A percentile compares a stretch with the other conserved stretches of the same genome.
These are phyloP conservation scores for Echinosophora koreensis DNA, from an alignment of 306 rosid species.

Conservation along the genomic window DNA sequence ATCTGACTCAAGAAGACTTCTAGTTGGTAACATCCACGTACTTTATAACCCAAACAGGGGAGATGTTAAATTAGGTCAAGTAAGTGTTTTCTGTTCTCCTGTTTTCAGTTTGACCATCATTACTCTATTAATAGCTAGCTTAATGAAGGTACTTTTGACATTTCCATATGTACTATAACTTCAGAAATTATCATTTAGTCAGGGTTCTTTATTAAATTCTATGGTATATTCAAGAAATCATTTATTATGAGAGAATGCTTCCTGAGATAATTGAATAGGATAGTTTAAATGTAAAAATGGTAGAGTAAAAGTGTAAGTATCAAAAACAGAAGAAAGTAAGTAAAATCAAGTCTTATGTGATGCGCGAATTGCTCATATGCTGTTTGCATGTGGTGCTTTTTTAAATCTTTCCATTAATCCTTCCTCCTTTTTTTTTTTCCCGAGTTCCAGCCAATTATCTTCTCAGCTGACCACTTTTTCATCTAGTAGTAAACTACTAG, in stretches of 20 bases:
- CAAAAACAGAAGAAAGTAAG: not conserved
- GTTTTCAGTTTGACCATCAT: slow-evolving; percentile 6
- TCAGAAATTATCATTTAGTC: slow-evolving; percentile 24
- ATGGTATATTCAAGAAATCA: slow-evolving; percentile 17
- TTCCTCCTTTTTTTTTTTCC: not conserved
- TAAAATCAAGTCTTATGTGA: slow-evolving; percentile 6
- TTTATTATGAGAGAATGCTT: slow-evolving; percentile 3
- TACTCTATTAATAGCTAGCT: slow-evolving; percentile 5
- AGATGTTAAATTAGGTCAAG: slow-evolving; percentile 91
- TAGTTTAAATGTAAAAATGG: not conserved
- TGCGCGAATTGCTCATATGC: slow-evolving; percentile 10
- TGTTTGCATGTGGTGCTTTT: slow-evolving; percentile 19
- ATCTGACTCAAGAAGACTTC: slow-evolving; percentile 69
- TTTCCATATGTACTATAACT: not conserved
- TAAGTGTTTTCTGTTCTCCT: slow-evolving; percentile 48
- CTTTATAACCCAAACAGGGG: slow-evolving; percentile 89
- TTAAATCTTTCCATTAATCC: not conserved
- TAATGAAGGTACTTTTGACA: slow-evolving; percentile 3
- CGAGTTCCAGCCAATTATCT: not conserved
- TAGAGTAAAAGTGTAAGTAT: not conserved
- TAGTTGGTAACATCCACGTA: slow-evolving; percentile 87
- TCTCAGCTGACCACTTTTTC: slow-evolving; percentile 34
- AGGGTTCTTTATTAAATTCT: slow-evolving; percentile 10
- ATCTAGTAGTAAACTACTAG: slow-evolving; percentile 21
- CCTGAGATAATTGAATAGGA: slow-evolving; percentile 1